A percentile compares a stretch with the other conserved stretches of the same genome.
Conservation (phyloP, 1,139 yeast species). For the Trichomonascaceae sp. region DNA sequence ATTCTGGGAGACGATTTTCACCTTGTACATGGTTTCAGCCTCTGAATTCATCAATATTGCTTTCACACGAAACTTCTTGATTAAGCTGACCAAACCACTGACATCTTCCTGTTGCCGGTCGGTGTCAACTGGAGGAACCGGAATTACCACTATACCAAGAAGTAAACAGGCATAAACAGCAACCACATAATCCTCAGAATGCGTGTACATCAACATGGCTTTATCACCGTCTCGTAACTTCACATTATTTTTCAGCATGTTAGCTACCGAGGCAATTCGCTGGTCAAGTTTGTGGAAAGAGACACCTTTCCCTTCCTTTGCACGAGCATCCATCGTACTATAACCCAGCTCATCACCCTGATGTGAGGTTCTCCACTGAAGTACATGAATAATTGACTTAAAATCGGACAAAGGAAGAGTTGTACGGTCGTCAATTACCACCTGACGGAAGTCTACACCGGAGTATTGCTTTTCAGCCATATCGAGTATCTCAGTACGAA, state of each 20-base stretch:
- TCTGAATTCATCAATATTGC: constrained; percentile 77
- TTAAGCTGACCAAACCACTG: constrained; percentile 57
- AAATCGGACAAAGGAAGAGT: constrained; percentile 70
- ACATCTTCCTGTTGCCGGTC: constrained; percentile 70
- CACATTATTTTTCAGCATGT: constrained; percentile 46
- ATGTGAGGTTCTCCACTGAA: constrained; percentile 70
- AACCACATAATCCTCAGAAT: constrained; percentile 79
- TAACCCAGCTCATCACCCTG: constrained; percentile 80
- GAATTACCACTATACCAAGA: constrained; percentile 75
- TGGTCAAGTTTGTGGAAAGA: constrained; percentile 85
- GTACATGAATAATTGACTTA: constrained; percentile 60
- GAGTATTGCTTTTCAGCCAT: constrained; percentile 57
- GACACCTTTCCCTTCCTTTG: constrained; percentile 47
- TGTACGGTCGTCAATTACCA: constrained; percentile 70
- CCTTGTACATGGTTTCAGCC: constrained; percentile 58
- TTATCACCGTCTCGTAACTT: constrained; percentile 59
- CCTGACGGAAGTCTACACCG: constrained; percentile 70
- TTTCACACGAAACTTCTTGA: constrained; percentile 63
- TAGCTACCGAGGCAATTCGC: constrained; percentile 66
- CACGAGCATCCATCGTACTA: constrained; percentile 46
- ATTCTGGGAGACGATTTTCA: constrained; percentile 59
- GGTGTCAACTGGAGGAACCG: constrained; percentile 69
- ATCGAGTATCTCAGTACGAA: constrained; percentile 48
- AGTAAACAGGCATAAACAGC: constrained; percentile 83
- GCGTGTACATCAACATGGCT: constrained; percentile 76